Base-by-base conservation (phyloP, 2,329 filamentous ascomycete species). In the Neophaeococcomyces mojaviensis region DNA sequence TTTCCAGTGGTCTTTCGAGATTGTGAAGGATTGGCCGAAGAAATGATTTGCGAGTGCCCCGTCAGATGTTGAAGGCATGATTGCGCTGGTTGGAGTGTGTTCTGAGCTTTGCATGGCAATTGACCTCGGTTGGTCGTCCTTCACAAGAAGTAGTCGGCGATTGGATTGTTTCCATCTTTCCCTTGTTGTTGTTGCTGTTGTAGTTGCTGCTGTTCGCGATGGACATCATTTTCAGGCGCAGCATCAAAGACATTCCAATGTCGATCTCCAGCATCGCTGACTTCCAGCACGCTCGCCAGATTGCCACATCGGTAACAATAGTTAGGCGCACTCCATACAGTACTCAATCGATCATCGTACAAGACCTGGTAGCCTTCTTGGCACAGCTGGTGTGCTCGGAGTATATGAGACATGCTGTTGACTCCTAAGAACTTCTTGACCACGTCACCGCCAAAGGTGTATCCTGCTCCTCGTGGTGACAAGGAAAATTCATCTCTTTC, bases 161-260 rank as follows among this genome's bases (percentile, higher is more conserved):
- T 75, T 49, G 79, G 78, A 58, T 76, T 77, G 67, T 88, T 88
- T 48, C 92, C 87, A 58, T 78, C 76, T 49, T 80, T 78, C 15
- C 44, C 49, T 37, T 57, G 53, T 49, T 61, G 61, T 46, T 68
- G 70, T 57, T 79, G 75, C 49, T 69, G 68, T 61, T 80, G 77
- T 50, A 82, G 78, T 64, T 92, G 87, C 59, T 85, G 77, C 62
- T 96, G 88, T 60, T 70, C 68, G 44, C 94, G 86, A 63, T 94
- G 86, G 56, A 83, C 70, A 63, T 97, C 90, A 60, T 98, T 95
- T 66, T 98, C 92, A 2, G 92, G 92, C 22, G 92, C 90, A 3
- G 92, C 92, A 47, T 94, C 88, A 64, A 98, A 98, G 19, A 97
- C 89, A 63, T 98, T 98, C 73, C 97, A 98, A 67, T 87, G 95